Conservation (phyloP, 768 basidiomycete genomes). For the Russula dissimulans region DNA sequence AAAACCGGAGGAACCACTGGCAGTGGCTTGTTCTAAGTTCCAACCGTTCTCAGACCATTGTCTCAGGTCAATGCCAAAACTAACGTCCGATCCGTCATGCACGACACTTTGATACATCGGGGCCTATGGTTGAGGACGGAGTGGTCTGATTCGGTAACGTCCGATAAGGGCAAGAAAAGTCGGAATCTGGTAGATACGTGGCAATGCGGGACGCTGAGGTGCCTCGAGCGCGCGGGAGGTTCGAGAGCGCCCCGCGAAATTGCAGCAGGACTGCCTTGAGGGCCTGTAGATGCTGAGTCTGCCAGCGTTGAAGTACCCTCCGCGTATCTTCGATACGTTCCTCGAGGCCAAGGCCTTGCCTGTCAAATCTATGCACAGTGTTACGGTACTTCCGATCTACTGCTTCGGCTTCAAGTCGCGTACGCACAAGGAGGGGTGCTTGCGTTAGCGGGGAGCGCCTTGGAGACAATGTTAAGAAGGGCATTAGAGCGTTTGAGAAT, state of each 20-base stretch:
- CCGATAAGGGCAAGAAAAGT: constrained; percentile 79
- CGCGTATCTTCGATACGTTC: constrained; percentile 78
- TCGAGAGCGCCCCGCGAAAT: constrained; percentile 73
- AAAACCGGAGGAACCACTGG: constrained; percentile 68
- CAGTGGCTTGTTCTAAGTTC: constrained; percentile 49
- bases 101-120: constrained; percentile 70
- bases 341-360: constrained; percentile 78
- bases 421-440: constrained; percentile 49
- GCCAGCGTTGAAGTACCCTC: constrained; percentile 76
- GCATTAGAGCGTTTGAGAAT: constrained; percentile 61
- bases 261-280: constrained; percentile 86
- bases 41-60: constrained; percentile 86
- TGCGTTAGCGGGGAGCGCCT: constrained; percentile 46
- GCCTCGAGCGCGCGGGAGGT: constrained; percentile 58
- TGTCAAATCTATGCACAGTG: constrained; percentile 72
- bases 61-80: constrained; percentile 86
- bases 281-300: constrained; percentile 70
- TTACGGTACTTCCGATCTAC: constrained; percentile 75
- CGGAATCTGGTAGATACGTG: constrained; percentile 81
- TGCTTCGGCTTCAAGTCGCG: constrained; percentile 69
- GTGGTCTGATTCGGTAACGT: constrained; percentile 87
- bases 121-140: constrained; percentile 69
- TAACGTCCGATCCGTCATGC: constrained; percentile 75
- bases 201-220: constrained; percentile 64
- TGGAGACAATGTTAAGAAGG: constrained; percentile 62